These are phyloP conservation scores for Nitzschia sp. DNA, from an alignment of 108 stramenopile species.

Conservation along the genomic window DNA sequence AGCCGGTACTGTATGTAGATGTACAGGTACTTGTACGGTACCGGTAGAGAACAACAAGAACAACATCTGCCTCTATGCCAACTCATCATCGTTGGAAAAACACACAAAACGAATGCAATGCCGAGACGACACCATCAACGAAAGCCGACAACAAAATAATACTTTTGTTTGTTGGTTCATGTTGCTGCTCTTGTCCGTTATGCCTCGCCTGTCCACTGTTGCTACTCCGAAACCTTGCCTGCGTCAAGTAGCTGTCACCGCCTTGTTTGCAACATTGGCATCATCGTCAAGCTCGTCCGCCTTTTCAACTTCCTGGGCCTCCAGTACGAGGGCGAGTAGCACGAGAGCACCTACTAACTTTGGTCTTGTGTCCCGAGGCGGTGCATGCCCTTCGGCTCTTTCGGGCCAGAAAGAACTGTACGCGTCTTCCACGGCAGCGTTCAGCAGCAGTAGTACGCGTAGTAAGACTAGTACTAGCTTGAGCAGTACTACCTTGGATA, in stretches of 20 bases:
- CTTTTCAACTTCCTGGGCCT: constrained; percentile 6
- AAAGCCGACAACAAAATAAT: too few species aligned
- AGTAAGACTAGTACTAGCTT: background rate
- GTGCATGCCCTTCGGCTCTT: too few species aligned
- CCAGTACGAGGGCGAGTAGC: too few species aligned
- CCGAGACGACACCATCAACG: too few species aligned
- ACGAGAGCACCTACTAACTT: background rate
- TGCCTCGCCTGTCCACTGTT: background rate
- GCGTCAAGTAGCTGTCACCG: constrained; percentile 14
- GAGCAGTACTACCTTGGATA: constrained; percentile 9
- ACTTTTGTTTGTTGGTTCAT: background rate
- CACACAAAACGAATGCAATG: too few species aligned
- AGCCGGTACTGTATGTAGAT: too few species aligned
- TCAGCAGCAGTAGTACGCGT: background rate
- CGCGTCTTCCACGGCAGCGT: background rate
- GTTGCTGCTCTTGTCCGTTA: constrained; percentile 4
- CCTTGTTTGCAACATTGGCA: constrained; percentile 25
- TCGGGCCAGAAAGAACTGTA: too few species aligned
- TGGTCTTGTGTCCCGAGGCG: background rate
- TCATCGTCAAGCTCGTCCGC: constrained; percentile 7
- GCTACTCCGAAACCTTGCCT: background rate
- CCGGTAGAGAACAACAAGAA: too few species aligned
- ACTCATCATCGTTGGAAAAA: too few species aligned
- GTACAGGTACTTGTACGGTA: too few species aligned
- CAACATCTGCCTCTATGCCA: too few species aligned